These are phyloP conservation scores for Tuber indicum DNA, from an alignment of 495 filamentous ascomycete species.

Conservation along the genomic window DNA sequence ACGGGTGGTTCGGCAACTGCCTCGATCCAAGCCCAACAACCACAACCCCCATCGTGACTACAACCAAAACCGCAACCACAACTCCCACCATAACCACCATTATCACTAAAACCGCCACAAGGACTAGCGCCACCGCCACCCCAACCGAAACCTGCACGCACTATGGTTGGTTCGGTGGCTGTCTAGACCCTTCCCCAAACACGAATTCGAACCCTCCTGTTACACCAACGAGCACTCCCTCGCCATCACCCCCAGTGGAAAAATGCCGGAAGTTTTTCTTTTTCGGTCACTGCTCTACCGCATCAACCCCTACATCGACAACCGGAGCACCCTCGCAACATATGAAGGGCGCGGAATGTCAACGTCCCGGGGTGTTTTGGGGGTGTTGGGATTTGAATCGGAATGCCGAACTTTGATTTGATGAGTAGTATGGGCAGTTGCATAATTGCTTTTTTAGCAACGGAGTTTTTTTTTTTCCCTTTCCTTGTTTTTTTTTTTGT, in stretches of 20 bases:
- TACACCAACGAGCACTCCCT: conserved; percentile 25
- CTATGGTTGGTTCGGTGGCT: conserved; percentile 55
- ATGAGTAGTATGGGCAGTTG: background rate
- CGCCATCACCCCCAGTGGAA: conserved; percentile 35
- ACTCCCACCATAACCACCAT: conserved; percentile 44
- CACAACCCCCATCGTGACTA: conserved; percentile 11
- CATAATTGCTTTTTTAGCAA: background rate
- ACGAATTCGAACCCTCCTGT: conserved; percentile 22
- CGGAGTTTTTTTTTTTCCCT: background rate
- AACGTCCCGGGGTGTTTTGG: conserved; percentile 17
- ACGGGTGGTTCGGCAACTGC: conserved; percentile 57
- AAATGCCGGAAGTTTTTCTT: conserved; percentile 28
- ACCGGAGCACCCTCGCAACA: conserved; percentile 1
- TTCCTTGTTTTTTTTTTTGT: too few species aligned
- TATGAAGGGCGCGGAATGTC: conserved; percentile 8
- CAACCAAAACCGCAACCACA: conserved; percentile 38
- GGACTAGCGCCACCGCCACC: conserved; percentile 42
- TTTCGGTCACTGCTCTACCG: conserved; percentile 17
- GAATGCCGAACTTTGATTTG: conserved; percentile 17
- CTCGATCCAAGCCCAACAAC: conserved; percentile 47
- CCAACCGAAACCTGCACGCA: conserved; percentile 49
- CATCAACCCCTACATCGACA: conserved; percentile 7
- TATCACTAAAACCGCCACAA: conserved; percentile 36
- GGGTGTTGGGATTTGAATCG: conserved; percentile 22
- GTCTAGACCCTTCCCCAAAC: conserved; percentile 48